phyloP scores from a whole-genome alignment of 2,329 filamentous ascomycete genomes.

The Bimuria novae-zelandiae region DNA sequence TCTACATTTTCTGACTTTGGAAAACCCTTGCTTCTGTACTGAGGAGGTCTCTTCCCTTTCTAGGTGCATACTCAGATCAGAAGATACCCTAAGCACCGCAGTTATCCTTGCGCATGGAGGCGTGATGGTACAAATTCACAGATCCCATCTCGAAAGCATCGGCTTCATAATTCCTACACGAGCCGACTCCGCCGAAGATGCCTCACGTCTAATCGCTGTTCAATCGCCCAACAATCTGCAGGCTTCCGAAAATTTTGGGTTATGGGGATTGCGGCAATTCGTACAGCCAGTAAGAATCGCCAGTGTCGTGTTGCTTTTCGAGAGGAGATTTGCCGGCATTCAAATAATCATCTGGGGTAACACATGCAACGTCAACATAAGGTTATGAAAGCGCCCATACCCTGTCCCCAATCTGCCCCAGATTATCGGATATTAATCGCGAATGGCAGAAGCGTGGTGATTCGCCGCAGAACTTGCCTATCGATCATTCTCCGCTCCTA shows the following conservation, averaged over 20 bases:
- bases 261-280: not conserved
- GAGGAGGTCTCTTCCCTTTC: too few species aligned
- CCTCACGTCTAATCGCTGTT: not conserved
- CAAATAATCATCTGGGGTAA: not conserved
- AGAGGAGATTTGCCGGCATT: conserved; percentile 2
- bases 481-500: not conserved
- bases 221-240: not conserved
- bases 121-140: too few species aligned
- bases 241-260: not conserved
- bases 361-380: conserved; percentile 4
- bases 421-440: not conserved
- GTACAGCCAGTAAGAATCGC: not conserved
- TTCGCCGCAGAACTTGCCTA: not conserved
- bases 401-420: conserved; percentile 2
- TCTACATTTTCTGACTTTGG: too few species aligned
- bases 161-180: not conserved
- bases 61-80: too few species aligned
- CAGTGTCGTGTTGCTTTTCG: not conserved
- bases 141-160: too few species aligned
- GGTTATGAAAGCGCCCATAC: not conserved
- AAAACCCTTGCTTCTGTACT: too few species aligned
- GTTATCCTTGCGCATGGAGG: too few species aligned
- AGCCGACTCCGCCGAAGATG: not conserved
- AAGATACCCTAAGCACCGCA: too few species aligned
- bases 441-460: not conserved